These are phyloP conservation scores for Discostella stelligeroides DNA, from an alignment of 108 stramenopile genomes.

Conservation along the genomic window DNA sequence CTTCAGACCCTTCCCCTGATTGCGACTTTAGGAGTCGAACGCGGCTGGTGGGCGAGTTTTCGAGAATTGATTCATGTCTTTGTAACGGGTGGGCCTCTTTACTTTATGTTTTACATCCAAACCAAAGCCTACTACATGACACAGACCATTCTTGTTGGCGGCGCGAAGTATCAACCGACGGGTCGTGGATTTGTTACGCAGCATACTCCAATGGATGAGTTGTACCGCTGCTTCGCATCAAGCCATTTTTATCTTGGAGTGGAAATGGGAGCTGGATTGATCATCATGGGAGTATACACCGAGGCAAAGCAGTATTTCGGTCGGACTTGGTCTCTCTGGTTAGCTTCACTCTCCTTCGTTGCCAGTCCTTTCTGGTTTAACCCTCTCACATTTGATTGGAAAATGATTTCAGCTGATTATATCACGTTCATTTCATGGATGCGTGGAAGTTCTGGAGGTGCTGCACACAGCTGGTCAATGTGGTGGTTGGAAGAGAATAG, in stretches of 20 bases:
- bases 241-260: constrained; percentile 97
- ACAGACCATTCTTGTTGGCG: constrained; percentile 98
- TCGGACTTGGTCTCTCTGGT: constrained; percentile 97
- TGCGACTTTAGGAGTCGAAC: constrained; percentile 96
- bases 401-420: constrained; percentile 85
- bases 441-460: constrained; percentile 81
- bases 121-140: constrained; percentile 97
- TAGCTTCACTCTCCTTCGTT: constrained; percentile 93
- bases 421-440: constrained; percentile 89
- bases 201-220: constrained; percentile 95
- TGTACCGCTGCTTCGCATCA: constrained; percentile 96
- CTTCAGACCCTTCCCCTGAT: constrained; percentile 97
- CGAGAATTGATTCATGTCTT: constrained; percentile 92
- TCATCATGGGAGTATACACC: constrained; percentile 88
- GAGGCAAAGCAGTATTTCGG: constrained; percentile 93
- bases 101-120: constrained; percentile 99
- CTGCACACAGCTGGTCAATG: constrained; percentile 89
- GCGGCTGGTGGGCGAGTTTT: constrained; percentile 89
- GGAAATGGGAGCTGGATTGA: constrained; percentile 90
- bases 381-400: constrained; percentile 97
- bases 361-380: constrained; percentile 99
- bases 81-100: constrained; percentile 95
- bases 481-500: constrained; percentile 96
- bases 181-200: constrained; percentile 98
- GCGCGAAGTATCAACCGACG: constrained; percentile 96